phyloP scores from a whole-genome alignment of 495 filamentous ascomycete genomes.

The Parathielavia hyrcaniae region DNA sequence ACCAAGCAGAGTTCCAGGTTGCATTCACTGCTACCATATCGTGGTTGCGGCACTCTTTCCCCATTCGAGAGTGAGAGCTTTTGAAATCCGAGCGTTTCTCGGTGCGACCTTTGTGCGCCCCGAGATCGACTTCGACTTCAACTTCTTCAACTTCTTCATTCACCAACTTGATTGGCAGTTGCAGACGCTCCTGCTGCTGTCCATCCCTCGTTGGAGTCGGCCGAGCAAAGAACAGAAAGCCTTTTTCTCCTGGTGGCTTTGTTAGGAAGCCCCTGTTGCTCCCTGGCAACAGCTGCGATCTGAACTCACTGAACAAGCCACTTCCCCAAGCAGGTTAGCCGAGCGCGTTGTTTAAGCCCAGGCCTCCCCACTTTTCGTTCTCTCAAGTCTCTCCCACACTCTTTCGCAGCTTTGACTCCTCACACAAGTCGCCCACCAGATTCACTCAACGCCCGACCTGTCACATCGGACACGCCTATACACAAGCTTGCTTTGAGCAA shows the following conservation, averaged over 20 bases:
- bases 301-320: conserved; percentile 14
- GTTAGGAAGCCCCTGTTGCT: conserved; percentile 11
- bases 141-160: not conserved
- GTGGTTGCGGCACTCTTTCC: conserved; percentile 6
- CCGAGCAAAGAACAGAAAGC: not conserved
- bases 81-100: conserved; percentile 1
- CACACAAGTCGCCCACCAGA: not conserved
- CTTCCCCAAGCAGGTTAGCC: conserved; percentile 19
- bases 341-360: conserved; percentile 14
- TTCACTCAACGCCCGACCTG: conserved; percentile 3
- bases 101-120: not conserved
- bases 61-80: not conserved
- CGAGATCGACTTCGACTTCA: not conserved
- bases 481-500: conserved; percentile 5
- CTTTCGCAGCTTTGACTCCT: not conserved
- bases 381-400: not conserved
- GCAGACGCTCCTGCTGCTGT: not conserved
- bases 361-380: not conserved
- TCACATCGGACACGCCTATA: not conserved
- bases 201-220: not conserved
- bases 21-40: not conserved
- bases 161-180: conserved; percentile 1
- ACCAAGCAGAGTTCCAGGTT: not conserved
- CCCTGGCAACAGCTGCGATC: conserved; percentile 2
- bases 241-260: conserved; percentile 10